A percentile compares a stretch with the other conserved stretches of the same genome.
These are phyloP conservation scores for Panicum hallii DNA, from an alignment of 202 grass and related monocot genomes.

Conservation along the genomic window DNA sequence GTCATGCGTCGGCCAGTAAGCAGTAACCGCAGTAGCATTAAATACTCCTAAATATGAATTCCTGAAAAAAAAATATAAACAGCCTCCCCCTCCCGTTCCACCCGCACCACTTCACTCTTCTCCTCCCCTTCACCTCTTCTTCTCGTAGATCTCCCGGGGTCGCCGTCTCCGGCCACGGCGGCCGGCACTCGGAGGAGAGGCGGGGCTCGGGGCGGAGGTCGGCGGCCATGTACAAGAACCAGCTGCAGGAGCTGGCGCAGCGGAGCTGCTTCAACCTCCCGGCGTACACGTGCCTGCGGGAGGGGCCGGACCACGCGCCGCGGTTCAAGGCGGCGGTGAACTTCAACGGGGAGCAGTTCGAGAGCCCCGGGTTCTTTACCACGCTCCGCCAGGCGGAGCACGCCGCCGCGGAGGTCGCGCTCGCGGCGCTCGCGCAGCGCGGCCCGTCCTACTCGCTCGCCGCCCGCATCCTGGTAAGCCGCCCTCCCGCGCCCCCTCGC, in stretches of 20 bases:
- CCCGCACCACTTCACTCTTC: conserved; percentile 30
- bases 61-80: conserved; percentile 47
- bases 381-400: conserved; percentile 98
- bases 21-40: conserved; percentile 11
- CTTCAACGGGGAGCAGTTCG: conserved; percentile 92
- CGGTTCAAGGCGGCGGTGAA: conserved; percentile 94
- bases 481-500: too few species aligned
- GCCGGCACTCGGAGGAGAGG: conserved; percentile 43
- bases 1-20: neutral
- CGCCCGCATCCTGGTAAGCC: conserved; percentile 91
- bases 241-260: conserved; percentile 98
- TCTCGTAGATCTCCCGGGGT: conserved; percentile 52
- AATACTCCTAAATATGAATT: neutral
- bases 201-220: conserved; percentile 20
- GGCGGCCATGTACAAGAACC: conserved; percentile 94
- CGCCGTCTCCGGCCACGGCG: conserved; percentile 52
- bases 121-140: neutral
- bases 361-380: conserved; percentile 92
- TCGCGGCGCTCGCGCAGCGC: conserved; percentile 77
- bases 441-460: conserved; percentile 94
- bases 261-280: conserved; percentile 99
- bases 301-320: conserved; percentile 96
- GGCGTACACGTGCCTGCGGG: conserved; percentile 91
- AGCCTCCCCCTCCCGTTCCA: conserved; percentile 17
- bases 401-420: conserved; percentile 90